Percentiles rank a stretch among this genome's conserved stretches.
These are phyloP conservation scores for Pyrenochaeta sp. DNA, from an alignment of 2,329 filamentous ascomycete species.

Conservation along the genomic window DNA sequence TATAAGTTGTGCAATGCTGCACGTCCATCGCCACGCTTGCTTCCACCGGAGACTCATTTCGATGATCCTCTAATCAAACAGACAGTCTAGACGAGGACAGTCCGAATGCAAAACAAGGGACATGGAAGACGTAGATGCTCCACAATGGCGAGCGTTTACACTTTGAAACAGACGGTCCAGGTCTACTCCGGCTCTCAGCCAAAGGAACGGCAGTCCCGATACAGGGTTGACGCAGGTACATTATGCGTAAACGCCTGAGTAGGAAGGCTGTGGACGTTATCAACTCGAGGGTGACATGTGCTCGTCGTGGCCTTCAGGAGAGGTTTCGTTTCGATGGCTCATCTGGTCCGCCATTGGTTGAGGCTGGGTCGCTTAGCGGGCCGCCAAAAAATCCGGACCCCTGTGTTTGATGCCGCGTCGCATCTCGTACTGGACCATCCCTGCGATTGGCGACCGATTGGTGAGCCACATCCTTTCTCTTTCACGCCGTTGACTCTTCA, in stretches of 20 bases:
- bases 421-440: constrained; percentile 28
- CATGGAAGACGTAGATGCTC: constrained; percentile 27
- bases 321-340: constrained; percentile 38
- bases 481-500: constrained; percentile 18
- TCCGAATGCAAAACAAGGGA: constrained; percentile 35
- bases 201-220: constrained; percentile 30
- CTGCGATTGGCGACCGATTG: constrained; percentile 36
- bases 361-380: constrained; percentile 35
- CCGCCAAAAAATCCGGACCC: constrained; percentile 29
- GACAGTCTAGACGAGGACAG: constrained; percentile 29
- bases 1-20: constrained; percentile 25
- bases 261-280: constrained; percentile 22
- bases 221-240: constrained; percentile 36
- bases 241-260: constrained; percentile 31
- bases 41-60: constrained; percentile 11
- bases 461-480: constrained; percentile 22
- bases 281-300: constrained; percentile 21
- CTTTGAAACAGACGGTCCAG: constrained; percentile 41
- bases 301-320: constrained; percentile 21
- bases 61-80: constrained; percentile 43
- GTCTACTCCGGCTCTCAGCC: constrained; percentile 36
- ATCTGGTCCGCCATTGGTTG: constrained; percentile 35
- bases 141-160: constrained; percentile 40
- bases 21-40: constrained; percentile 16
- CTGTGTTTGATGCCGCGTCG: constrained; percentile 43